A percentile compares a stretch with the other conserved stretches of the same genome.
Conservation (phyloP, 2,329 filamentous ascomycete genomes). For the Rhynchosporium agropyri region DNA sequence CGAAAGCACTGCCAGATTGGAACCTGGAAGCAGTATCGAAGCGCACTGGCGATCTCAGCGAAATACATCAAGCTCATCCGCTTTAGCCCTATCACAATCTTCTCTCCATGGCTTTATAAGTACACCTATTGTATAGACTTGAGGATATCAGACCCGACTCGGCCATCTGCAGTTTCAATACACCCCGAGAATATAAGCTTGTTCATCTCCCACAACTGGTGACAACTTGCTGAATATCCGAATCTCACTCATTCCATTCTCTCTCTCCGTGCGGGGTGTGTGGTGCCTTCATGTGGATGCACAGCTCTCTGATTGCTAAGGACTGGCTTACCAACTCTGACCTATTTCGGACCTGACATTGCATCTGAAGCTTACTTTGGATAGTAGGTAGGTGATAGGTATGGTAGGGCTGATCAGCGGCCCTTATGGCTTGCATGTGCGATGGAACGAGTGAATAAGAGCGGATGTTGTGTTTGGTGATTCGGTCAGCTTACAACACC, state of each 20-base stretch:
- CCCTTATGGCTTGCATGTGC: not conserved
- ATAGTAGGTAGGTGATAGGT: no score
- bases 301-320: not conserved
- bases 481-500: not conserved
- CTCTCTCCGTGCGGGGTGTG: not conserved
- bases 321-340: not conserved
- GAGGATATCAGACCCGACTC: not conserved
- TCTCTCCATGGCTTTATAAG: no score
- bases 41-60: not conserved
- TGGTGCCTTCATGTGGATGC: not conserved
- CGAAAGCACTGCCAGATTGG: not conserved
- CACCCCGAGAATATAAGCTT: not conserved
- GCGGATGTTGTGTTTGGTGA: not conserved
- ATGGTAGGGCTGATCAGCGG: not conserved
- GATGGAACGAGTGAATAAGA: not conserved
- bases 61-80: not conserved
- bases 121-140: not conserved
- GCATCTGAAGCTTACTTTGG: not conserved
- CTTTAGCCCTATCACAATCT: no score
- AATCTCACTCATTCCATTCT: not conserved
- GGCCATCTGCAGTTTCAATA: not conserved
- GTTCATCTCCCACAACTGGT: not conserved
- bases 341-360: not conserved
- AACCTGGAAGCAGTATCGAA: not conserved
- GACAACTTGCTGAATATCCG: not conserved